Conservation (phyloP, 2,329 filamentous ascomycete species). For the Pseudocercospora musae region DNA sequence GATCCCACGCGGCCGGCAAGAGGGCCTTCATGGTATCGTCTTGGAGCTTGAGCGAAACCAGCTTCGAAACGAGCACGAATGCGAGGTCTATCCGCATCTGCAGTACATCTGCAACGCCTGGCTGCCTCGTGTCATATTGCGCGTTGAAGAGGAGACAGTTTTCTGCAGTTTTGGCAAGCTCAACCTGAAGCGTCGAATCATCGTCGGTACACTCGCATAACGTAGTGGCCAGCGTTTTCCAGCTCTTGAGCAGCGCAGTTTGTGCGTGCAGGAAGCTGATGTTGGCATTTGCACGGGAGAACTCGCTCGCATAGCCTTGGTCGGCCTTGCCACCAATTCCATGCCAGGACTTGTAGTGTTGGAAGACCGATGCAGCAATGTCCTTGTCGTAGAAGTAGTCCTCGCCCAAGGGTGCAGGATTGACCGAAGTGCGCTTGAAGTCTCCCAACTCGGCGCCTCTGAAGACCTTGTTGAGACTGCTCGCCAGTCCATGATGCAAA, state of each 20-base stretch:
- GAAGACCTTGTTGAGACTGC: conserved; percentile 79
- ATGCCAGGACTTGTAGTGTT: conserved; percentile 74
- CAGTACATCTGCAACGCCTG: conserved; percentile 76
- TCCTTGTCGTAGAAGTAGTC: conserved; percentile 82
- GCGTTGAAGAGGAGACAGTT: conserved; percentile 79
- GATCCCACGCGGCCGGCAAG: conserved; percentile 59
- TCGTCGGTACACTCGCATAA: conserved; percentile 62
- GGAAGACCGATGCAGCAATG: conserved; percentile 71
- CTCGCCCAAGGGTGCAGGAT: conserved; percentile 54
- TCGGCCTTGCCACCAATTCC: conserved; percentile 49
- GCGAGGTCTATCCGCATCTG: conserved; percentile 75
- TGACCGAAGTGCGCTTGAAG: conserved; percentile 70
- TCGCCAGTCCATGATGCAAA: conserved; percentile 77
- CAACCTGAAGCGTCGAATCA: conserved; percentile 58
- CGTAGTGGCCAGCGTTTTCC: conserved; percentile 84
- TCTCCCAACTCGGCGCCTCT: conserved; percentile 67
- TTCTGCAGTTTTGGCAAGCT: conserved; percentile 70
- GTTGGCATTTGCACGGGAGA: conserved; percentile 84
- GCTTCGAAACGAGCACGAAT: conserved; percentile 74
- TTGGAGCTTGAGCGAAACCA: conserved; percentile 57
- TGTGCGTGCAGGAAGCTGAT: conserved; percentile 90
- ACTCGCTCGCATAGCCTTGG: conserved; percentile 76
- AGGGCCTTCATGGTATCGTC: conserved; percentile 53
- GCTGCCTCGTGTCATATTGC: conserved; percentile 67
- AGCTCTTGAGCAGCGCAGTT: conserved; percentile 78